Evolutionary conservation across 768 basidiomycete genomes (phyloP), one percentile per base, ranked within the genome.

Genomic region (Rubroboletus pulcherrimus): DNA sequence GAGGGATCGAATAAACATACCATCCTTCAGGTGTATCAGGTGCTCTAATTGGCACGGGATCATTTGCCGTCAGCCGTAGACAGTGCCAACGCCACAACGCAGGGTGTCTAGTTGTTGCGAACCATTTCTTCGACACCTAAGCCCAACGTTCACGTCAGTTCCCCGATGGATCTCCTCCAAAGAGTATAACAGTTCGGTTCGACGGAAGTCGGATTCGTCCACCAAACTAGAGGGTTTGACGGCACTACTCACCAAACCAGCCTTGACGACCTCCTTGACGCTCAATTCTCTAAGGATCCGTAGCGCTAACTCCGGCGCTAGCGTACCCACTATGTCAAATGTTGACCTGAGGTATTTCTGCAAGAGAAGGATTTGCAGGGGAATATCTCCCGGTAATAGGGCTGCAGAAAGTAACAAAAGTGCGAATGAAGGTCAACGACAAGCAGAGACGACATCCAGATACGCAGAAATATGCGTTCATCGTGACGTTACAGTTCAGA

Each of bases 291-390:
- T 80, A 29, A 95, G 74, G 39, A 94, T 77, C 43, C 80, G 78
- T 58, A 87, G 77, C 0, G 84, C 80, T 1, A 93, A 70, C 19
- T 85, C 79, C 0, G 85, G 85, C 0, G 86, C 78, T 17, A 95
- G 77, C 43, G 79, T 78, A 7, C 88, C 87, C 31, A 95, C 74
- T 47, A 96, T 78, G 65, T 96, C 93, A 63, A 90, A 90, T 7
- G 90, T 88, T 12, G 88, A 88, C 62, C 80, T 83, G 35, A 82
- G 80, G 61, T 96, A 94, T 69, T 92, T 91, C 70, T 93, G 83
- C 17, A 96, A 80, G 3, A 91, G 81, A 1, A 88, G 78, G 42
- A 95, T 91, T 68, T 93, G 93, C 7, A 90, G 77, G 11, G 82
- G 83, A 33, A 94, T 89, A 62, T 94, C 93, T 33, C 91, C 90